Evolutionary conservation across 306 rosid genomes (phyloP).

Genomic region (Quillaja saponaria): DNA sequence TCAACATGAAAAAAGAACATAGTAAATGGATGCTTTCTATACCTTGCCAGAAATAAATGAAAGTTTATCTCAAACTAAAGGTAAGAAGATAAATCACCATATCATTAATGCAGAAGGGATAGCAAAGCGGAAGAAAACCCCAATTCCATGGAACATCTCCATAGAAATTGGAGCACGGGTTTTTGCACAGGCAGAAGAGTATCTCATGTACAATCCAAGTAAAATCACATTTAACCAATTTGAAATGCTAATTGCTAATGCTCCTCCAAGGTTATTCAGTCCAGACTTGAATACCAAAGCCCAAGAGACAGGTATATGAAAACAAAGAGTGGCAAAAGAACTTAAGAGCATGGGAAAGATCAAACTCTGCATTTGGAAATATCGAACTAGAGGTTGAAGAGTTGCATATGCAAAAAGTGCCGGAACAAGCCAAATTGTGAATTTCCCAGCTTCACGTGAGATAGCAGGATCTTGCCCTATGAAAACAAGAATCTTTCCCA

Average conservation of each 20-base stretch:
- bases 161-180: constrained; percentile 54
- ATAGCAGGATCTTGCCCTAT: constrained; percentile 82
- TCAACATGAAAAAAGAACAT: constrained; percentile 12
- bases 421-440: constrained; percentile 65
- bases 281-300: constrained; percentile 59
- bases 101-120: constrained; percentile 77
- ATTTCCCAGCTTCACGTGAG: constrained; percentile 64
- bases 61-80: neutral
- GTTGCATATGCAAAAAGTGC: constrained; percentile 66
- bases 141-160: constrained; percentile 53
- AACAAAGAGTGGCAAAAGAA: constrained; percentile 41
- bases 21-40: neutral
- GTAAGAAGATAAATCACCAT: constrained; percentile 46
- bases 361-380: constrained; percentile 70
- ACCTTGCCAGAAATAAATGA: neutral
- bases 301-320: constrained; percentile 71
- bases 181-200: constrained; percentile 49
- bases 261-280: constrained; percentile 60
- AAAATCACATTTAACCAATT: constrained; percentile 66
- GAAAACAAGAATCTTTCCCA: constrained; percentile 52
- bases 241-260: constrained; percentile 63
- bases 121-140: constrained; percentile 61
- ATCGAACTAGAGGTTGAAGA: constrained; percentile 62
- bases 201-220: constrained; percentile 54
- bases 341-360: constrained; percentile 56